phyloP scores from a whole-genome alignment of 257 asterid species.

The Nyctanthes arbortristis region DNA sequence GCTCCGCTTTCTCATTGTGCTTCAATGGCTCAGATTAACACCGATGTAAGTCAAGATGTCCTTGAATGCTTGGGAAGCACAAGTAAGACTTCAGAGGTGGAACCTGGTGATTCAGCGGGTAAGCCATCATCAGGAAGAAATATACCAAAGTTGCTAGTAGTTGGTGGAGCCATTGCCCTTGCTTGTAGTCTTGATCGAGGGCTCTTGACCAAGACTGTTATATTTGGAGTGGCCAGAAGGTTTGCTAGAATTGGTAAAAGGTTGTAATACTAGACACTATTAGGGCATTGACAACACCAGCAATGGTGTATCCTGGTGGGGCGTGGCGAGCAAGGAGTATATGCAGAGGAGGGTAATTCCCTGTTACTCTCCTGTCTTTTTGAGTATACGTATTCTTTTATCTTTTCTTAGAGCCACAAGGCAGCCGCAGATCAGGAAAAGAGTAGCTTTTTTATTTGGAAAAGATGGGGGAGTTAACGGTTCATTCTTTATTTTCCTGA shows the following conservation, averaged over 20 bases:
- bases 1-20: conserved; percentile 44
- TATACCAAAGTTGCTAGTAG: conserved; percentile 44
- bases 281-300: too few relatives aligned
- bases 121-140: conserved; percentile 53
- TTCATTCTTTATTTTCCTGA: conserved; percentile 11
- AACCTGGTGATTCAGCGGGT: conserved; percentile 26
- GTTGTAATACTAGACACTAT: conserved; percentile 27
- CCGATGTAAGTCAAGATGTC: conserved; percentile 38
- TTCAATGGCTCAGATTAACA: conserved; percentile 56
- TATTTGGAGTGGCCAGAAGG: conserved; percentile 78
- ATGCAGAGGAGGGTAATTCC: conserved; percentile 1
- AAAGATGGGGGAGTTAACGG: conserved; percentile 24
- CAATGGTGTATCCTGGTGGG: background rate
- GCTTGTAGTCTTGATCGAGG: conserved; percentile 84
- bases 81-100: conserved; percentile 25
- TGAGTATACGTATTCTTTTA: background rate
- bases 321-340: too few relatives aligned
- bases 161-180: conserved; percentile 80
- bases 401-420: conserved; percentile 14
- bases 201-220: conserved; percentile 78
- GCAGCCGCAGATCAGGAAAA: conserved; percentile 23
- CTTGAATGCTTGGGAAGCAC: conserved; percentile 35
- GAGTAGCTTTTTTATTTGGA: too few relatives aligned
- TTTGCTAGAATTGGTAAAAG: conserved; percentile 64
- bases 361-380: background rate